Base-by-base conservation (phyloP, 805 yeast species). In the Trichomonascus vanleenenianus region DNA sequence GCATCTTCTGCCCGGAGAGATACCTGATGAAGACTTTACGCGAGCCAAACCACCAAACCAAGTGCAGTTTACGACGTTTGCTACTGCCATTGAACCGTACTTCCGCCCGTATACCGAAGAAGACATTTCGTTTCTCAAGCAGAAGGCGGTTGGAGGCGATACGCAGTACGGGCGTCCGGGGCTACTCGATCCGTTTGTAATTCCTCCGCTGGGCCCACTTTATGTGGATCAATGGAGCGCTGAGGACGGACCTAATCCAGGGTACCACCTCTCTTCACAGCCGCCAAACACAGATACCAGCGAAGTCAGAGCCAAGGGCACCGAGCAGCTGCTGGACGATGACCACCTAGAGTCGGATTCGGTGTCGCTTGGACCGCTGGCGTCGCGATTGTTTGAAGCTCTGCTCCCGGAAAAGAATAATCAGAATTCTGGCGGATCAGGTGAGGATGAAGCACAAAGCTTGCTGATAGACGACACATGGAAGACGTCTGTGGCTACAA, bases 361-460 rank as follows among this genome's bases (percentile, higher is more conserved):
- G 18, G 70, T 91, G 1, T 82, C 95, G 0, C 83, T 95, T 60
- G 98, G 98, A 1, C 97, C 98, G 1, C 70, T 91, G 31, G 82
- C 94, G 0, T 81, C 89, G 19, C 74, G 98, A 48, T 68, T 91
- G 39, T 61, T 91, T 43, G 77, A 95, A 3, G 97, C 97, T 0
- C 71, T 91, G 9, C 66, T 88, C 45, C 55, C 59, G 5, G 68
- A 64, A 32, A 43, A 44, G 15, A 12, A 42, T 20, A 3, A 30
- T n/a, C 33, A 27, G 31, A 37, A 30, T 5, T 31, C 44, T 6
- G 27, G 37, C 15, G 54, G 46, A 11, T 43, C 41, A 16, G 75
- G 52, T 5, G 74, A 75, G 36, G 65, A 60, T 19, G 56, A 58
- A 25, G 49, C 51, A 22, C 55, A 44, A 9, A 42, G 34, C 33